A percentile compares a stretch with the other conserved stretches of the same genome.
phyloP scores from a whole-genome alignment of 176 grass and related monocot genomes.

The Carex pumila region DNA sequence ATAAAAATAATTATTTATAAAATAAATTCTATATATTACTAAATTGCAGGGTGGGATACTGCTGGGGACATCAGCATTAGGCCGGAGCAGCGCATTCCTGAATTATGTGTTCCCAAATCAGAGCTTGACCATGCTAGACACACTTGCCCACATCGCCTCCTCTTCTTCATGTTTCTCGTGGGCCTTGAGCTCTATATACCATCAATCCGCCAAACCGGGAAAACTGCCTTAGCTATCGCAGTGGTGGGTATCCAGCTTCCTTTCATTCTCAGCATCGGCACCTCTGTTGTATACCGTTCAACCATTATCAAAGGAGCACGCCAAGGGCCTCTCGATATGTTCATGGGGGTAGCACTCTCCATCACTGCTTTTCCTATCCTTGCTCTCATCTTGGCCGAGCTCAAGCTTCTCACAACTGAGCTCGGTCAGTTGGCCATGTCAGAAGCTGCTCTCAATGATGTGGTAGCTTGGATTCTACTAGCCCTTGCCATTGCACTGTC shows the following conservation, averaged over 20 bases:
- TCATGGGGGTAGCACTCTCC: slow-evolving; percentile 77
- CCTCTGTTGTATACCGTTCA: slow-evolving; percentile 37
- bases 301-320: slow-evolving; percentile 39
- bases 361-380: slow-evolving; percentile 70
- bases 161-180: slow-evolving; percentile 74
- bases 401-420: slow-evolving; percentile 68
- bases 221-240: slow-evolving; percentile 50
- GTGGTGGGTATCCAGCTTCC: slow-evolving; percentile 49
- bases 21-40: background rate
- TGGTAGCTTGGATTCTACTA: slow-evolving; percentile 54
- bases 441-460: slow-evolving; percentile 54
- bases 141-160: slow-evolving; percentile 55
- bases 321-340: slow-evolving; percentile 37
- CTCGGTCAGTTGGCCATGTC: slow-evolving; percentile 62
- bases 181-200: slow-evolving; percentile 64
- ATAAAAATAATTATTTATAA: background rate
- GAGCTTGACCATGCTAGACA: slow-evolving; percentile 68
- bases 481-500: slow-evolving; percentile 64
- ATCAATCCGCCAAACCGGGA: slow-evolving; percentile 43
- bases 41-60: slow-evolving; percentile 57
- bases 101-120: slow-evolving; percentile 42
- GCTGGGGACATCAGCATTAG: slow-evolving; percentile 59
- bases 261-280: slow-evolving; percentile 55
- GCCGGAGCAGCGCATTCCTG: slow-evolving; percentile 65
- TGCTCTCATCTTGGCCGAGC: slow-evolving; percentile 63